Conservation (phyloP, 805 yeast genomes). For the Torulaspora gathmanii region DNA sequence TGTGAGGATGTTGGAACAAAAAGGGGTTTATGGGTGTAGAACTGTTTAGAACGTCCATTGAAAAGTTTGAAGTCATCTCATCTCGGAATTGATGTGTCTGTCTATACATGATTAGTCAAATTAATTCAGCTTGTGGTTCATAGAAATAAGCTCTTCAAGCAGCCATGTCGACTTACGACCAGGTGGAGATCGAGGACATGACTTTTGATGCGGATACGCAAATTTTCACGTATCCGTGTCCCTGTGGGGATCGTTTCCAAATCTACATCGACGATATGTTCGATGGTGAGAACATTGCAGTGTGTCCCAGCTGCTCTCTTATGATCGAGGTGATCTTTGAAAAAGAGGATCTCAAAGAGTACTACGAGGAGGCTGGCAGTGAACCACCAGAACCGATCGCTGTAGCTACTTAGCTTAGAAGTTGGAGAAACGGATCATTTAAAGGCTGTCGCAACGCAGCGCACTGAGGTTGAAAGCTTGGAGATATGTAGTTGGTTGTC, state of each 20-base stretch:
- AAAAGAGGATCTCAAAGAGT: constrained; percentile 43
- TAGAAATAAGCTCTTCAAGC: not conserved
- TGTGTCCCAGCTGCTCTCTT: constrained; percentile 92
- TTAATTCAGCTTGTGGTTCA: not conserved
- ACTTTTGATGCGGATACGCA: constrained; percentile 79
- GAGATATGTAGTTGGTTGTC: not conserved
- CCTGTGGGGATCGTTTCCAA: constrained; percentile 95
- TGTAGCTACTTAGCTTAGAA: constrained; percentile 11
- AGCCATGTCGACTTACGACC: constrained; percentile 71
- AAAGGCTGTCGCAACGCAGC: not conserved
- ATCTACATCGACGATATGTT: constrained; percentile 75
- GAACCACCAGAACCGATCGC: constrained; percentile 32
- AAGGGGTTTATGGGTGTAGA: constrained; percentile 4
- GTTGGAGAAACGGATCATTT: not conserved
- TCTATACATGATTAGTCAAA: not conserved
- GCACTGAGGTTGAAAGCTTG: not conserved
- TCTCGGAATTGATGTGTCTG: constrained; percentile 3
- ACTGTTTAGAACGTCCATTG: not conserved
- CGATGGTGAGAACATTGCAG: constrained; percentile 92
- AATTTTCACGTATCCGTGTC: constrained; percentile 91
- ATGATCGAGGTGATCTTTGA: constrained; percentile 92
- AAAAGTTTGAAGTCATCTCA: constrained; percentile 8
- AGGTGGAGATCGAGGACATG: constrained; percentile 96
- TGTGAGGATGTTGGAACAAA: constrained; percentile 1
- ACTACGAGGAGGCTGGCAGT: constrained; percentile 37